A percentile compares a stretch with the other conserved stretches of the same genome.
These are phyloP conservation scores for Rubroshorea leprosula DNA, from an alignment of 345 rosid species.

Conservation along the genomic window DNA sequence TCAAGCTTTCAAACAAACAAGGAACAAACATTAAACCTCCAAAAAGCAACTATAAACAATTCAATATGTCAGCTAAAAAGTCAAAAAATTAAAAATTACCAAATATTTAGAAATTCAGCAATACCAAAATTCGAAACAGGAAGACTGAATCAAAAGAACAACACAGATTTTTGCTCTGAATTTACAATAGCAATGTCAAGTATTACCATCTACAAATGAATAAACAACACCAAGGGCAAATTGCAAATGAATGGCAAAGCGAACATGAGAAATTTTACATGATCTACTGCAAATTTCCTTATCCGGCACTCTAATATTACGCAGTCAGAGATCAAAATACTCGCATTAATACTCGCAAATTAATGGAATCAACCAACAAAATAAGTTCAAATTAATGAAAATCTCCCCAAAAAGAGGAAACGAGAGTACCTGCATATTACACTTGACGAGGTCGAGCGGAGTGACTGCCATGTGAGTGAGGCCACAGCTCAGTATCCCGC, in stretches of 20 bases:
- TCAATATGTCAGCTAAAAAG: no score
- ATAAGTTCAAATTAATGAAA: background rate
- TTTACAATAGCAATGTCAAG: background rate
- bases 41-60: no score
- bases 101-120: no score
- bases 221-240: no score
- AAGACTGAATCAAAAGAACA: no score
- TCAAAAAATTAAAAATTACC: no score
- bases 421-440: constrained; percentile 86
- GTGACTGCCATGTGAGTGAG: constrained; percentile 83
- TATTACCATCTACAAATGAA: no score
- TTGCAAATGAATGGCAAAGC: no score
- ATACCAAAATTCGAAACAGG: no score
- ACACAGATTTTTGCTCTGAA: background rate
- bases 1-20: no score
- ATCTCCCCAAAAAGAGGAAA: background rate
- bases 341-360: background rate
- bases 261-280: no score
- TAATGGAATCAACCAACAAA: background rate
- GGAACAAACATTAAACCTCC: no score
- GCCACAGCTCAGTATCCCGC: constrained; percentile 74
- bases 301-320: background rate
- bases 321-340: background rate
- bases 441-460: constrained; percentile 93
- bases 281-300: background rate